These are phyloP conservation scores for Deuterostichococcus epilithicus DNA, from an alignment of 139 green algal genomes.

Conservation along the genomic window DNA sequence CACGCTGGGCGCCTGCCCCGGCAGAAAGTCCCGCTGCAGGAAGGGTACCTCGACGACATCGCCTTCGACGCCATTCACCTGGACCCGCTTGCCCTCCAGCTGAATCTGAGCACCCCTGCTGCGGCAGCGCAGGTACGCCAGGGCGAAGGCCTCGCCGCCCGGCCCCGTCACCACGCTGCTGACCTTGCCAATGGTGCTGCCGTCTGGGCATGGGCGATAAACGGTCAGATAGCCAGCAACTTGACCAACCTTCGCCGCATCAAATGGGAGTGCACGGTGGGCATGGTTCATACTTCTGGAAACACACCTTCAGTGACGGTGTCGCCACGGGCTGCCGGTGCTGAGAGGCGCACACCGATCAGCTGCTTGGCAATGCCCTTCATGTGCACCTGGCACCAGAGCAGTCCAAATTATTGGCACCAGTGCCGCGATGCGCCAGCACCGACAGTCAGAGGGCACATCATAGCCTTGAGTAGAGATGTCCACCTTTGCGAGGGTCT, in stretches of 20 bases:
- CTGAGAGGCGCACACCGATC: constrained; percentile 51
- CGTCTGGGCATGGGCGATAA: constrained; percentile 19
- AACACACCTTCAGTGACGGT: constrained; percentile 24
- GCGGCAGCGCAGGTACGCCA: constrained; percentile 57
- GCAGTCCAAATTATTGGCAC: no score
- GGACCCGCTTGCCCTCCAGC: constrained; percentile 30
- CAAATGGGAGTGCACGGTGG: background rate
- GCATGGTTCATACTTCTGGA: no score
- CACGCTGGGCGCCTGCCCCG: background rate
- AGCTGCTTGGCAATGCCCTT: constrained; percentile 41
- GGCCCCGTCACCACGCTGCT: constrained; percentile 31
- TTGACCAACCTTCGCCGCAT: background rate
- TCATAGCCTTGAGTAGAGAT: constrained; percentile 47
- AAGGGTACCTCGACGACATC: constrained; percentile 8
- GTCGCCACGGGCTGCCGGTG: constrained; percentile 24
- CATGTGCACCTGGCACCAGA: background rate
- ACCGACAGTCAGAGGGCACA: no score
- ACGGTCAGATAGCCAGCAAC: background rate
- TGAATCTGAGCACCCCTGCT: constrained; percentile 28
- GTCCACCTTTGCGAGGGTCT: constrained; percentile 64
- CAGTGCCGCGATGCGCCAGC: no score
- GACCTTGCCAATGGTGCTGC: constrained; percentile 26
- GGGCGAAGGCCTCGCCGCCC: constrained; percentile 31
- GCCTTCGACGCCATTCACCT: background rate
- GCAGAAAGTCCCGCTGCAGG: constrained; percentile 4